Conservation (phyloP, 371 early-diverging fungal species). For the Conidiobolus incongruus region DNA sequence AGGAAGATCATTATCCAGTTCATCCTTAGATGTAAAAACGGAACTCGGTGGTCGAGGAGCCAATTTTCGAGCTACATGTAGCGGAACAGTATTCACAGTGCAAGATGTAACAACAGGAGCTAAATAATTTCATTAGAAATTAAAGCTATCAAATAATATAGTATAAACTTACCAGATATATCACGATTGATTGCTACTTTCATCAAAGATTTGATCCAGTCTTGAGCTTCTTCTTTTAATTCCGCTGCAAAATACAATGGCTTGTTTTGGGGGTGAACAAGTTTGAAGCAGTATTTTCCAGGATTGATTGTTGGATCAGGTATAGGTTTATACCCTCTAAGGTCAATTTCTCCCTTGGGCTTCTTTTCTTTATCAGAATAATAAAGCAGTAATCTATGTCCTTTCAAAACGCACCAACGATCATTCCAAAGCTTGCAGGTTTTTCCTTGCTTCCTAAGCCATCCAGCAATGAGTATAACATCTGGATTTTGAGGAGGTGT, state of each 20-base stretch:
- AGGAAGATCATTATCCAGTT: too few relatives aligned
- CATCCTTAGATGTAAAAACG: constrained; percentile 8
- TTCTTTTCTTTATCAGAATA: constrained; percentile 30
- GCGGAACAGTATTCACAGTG: constrained; percentile 29
- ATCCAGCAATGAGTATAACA: constrained; percentile 5
- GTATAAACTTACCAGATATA: constrained; percentile 12
- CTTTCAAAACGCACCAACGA: constrained; percentile 43
- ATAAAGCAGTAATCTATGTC: constrained; percentile 30
- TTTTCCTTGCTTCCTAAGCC: constrained; percentile 36
- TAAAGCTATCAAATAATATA: neutral
- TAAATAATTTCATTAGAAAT: constrained; percentile 4
- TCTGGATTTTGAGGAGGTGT: neutral
- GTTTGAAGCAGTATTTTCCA: constrained; percentile 37
- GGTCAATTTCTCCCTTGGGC: constrained; percentile 23
- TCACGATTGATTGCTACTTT: constrained; percentile 39
- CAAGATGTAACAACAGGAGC: constrained; percentile 41
- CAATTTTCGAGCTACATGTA: constrained; percentile 32
- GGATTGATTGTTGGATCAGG: constrained; percentile 28
- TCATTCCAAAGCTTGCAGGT: constrained; percentile 40
- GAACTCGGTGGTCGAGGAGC: constrained; percentile 35
- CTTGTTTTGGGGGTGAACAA: constrained; percentile 27
- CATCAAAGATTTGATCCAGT: constrained; percentile 34
- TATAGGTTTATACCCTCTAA: constrained; percentile 22
- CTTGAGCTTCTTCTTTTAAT: constrained; percentile 13
- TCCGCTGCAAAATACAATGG: constrained; percentile 25